A percentile compares a stretch with the other conserved stretches of the same genome.
These are phyloP conservation scores for Harringtonia aguacate DNA, from an alignment of 2,329 filamentous ascomycete genomes.

Conservation along the genomic window DNA sequence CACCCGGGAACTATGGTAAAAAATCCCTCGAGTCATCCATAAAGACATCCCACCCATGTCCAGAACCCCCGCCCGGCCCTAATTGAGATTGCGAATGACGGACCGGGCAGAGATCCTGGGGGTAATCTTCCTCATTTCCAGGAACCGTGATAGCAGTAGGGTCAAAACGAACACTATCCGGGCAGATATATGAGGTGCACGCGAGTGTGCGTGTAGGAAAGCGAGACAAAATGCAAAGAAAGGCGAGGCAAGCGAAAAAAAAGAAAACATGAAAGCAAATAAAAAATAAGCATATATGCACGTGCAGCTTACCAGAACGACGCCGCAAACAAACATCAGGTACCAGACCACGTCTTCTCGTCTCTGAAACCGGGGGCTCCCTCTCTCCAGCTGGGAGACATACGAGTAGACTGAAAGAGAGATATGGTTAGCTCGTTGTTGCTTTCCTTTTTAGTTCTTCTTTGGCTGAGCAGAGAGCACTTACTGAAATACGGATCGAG, in stretches of 20 bases:
- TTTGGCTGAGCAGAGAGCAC: constrained; percentile 15
- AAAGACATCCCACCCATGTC: constrained; percentile 66
- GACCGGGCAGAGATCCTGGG: constrained; percentile 47
- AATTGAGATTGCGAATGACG: constrained; percentile 53
- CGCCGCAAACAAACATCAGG: constrained; percentile 56
- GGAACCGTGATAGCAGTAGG: constrained; percentile 72
- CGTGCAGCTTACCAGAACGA: constrained; percentile 63
- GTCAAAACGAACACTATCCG: constrained; percentile 50
- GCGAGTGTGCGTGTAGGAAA: constrained; percentile 12
- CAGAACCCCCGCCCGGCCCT: constrained; percentile 52
- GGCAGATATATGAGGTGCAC: constrained; percentile 61
- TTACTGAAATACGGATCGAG: constrained; percentile 65
- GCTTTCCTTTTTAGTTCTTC: neutral
- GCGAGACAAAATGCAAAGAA: no score
- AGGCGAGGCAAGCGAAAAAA: neutral
- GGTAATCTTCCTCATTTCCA: constrained; percentile 75
- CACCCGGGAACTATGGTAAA: constrained; percentile 46
- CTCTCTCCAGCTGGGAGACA: constrained; percentile 60
- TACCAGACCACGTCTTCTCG: constrained; percentile 78
- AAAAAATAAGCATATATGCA: constrained; percentile 1
- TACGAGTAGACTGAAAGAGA: constrained; percentile 56
- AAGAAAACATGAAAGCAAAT: neutral
- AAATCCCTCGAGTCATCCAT: constrained; percentile 54
- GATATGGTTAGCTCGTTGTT: neutral
- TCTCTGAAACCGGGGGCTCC: constrained; percentile 58